Evolutionary conservation across 1,284 basidiomycete species (phyloP), one percentile per base, ranked within the genome.

Genomic region (Ceratorhiza oryzae-sativae): DNA sequence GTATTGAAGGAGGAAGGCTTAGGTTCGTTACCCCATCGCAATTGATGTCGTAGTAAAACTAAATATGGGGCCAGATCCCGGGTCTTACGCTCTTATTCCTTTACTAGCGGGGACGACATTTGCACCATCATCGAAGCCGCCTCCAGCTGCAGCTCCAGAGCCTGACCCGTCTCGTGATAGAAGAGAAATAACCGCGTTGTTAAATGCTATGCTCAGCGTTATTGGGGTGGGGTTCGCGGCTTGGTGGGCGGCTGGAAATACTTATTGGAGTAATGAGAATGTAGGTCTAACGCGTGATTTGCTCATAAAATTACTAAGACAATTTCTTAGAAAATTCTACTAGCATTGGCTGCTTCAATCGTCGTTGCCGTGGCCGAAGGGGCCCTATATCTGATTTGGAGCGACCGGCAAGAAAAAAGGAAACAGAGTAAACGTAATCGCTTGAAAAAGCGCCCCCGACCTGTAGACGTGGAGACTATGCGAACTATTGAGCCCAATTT

Each of bases 61-160:
- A 58, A 55, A 18, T 13, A 15, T 10, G n/a, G 20, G 5, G 56
- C 15, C 34, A 73, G 80, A 87, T 73, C 80, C 85, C 9, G 79
- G 80, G 27, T 82, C 83, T 20, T 93, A 90, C 78, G 81, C 84
- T 12, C 91, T 91, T 86, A 80, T 92, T 58, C 81, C 90, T n/a
- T 81, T 93, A 30, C 85, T 93, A 2, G 91, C 92, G 20, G 91
- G 91, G 32, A 85, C 88, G 2, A 86, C 83, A 41, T 89, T 91
- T 18, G 89, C 89, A 5, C 91, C 92, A 15, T 87, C 90, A 72
- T 86, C 89, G 61, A 86, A 84, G 56, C 89, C 91, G 73, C 87
- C 88, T 36, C 77, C 80, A 30, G 84, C 84, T 74, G 73, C 78
- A 2, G 82, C 84, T 18, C 81, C 83, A 18, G 79, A 80, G 65